Conservation (phyloP, 2,329 filamentous ascomycete species). For the Herpotrichia juniperi region DNA sequence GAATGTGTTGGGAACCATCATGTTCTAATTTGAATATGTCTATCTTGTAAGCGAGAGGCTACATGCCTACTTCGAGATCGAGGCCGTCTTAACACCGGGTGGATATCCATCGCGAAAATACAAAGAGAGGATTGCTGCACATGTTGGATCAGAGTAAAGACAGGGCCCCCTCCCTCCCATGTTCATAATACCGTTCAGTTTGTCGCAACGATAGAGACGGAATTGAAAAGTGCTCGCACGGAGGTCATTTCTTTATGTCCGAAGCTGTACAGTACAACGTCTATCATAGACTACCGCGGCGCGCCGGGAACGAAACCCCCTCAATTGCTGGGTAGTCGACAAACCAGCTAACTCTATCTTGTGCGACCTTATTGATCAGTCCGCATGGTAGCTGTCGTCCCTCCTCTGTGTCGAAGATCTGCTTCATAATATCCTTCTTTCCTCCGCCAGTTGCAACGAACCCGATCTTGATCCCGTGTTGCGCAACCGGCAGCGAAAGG, state of each 20-base stretch:
- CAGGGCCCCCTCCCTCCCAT: neutral
- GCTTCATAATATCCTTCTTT: conserved; percentile 91
- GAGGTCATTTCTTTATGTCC: neutral
- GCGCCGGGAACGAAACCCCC: conserved; percentile 76
- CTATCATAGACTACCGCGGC: conserved; percentile 65
- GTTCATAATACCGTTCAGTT: neutral
- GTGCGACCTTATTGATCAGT: conserved; percentile 82
- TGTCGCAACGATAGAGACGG: neutral
- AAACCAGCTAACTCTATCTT: conserved; percentile 94
- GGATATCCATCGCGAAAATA: conserved; percentile 35
- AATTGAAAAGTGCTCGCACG: neutral
- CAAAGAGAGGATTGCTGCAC: conserved; percentile 12
- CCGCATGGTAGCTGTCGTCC: conserved; percentile 79
- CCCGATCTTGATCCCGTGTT: conserved; percentile 82
- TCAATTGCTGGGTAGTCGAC: conserved; percentile 85
- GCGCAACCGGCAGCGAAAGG: conserved; percentile 87
- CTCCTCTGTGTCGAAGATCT: conserved; percentile 84
- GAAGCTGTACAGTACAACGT: neutral
- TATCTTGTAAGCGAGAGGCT: conserved; percentile 26
- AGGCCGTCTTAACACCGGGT: conserved; percentile 17
- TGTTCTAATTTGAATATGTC: conserved; percentile 19
- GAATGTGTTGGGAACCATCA: conserved; percentile 2
- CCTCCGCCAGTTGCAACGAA: conserved; percentile 89
- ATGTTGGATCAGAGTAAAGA: neutral
- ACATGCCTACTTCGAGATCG: conserved; percentile 29